These are phyloP conservation scores for Fusarium metavorans DNA, from an alignment of 2,329 filamentous ascomycete genomes.

Conservation along the genomic window DNA sequence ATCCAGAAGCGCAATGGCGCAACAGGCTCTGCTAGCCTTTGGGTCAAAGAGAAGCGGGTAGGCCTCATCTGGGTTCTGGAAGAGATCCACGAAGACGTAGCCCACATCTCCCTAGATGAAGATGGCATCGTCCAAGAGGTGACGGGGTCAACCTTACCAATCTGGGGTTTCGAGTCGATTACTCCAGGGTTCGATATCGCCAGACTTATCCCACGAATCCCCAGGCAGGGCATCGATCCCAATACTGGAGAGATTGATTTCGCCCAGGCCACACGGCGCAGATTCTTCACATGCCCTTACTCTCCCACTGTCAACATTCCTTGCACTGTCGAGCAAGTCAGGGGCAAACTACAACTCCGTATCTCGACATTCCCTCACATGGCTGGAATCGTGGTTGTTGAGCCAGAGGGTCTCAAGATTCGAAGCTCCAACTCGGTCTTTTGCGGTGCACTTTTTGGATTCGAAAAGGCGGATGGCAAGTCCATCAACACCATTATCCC, in stretches of 20 bases:
- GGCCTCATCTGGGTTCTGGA: conserved; percentile 98
- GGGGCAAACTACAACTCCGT: conserved; percentile 77
- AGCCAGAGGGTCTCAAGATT: conserved; percentile 81
- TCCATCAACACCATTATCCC: conserved; percentile 85
- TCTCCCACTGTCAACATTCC: conserved; percentile 84
- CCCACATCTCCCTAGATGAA: conserved; percentile 80
- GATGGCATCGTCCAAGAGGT: conserved; percentile 78
- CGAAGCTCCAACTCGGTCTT: conserved; percentile 97
- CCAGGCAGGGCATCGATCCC: conserved; percentile 78
- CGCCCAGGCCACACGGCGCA: conserved; percentile 76
- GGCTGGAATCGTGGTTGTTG: conserved; percentile 93
- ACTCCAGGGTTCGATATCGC: conserved; percentile 79
- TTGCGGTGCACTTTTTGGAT: conserved; percentile 90
- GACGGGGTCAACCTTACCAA: conserved; percentile 81
- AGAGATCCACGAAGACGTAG: conserved; percentile 96
- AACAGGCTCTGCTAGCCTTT: conserved; percentile 92
- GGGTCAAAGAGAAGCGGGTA: conserved; percentile 97
- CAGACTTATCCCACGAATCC: conserved; percentile 83
- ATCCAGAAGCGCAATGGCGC: conserved; percentile 96
- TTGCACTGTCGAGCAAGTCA: conserved; percentile 80
- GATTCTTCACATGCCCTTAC: conserved; percentile 88
- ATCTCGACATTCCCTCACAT: conserved; percentile 97
- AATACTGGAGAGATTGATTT: conserved; percentile 82
- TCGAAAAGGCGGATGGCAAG: conserved; percentile 84
- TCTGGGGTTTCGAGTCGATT: conserved; percentile 83